These are phyloP conservation scores for Graphiopsis chlorocephala DNA, from an alignment of 2,329 filamentous ascomycete genomes.

Conservation along the genomic window DNA sequence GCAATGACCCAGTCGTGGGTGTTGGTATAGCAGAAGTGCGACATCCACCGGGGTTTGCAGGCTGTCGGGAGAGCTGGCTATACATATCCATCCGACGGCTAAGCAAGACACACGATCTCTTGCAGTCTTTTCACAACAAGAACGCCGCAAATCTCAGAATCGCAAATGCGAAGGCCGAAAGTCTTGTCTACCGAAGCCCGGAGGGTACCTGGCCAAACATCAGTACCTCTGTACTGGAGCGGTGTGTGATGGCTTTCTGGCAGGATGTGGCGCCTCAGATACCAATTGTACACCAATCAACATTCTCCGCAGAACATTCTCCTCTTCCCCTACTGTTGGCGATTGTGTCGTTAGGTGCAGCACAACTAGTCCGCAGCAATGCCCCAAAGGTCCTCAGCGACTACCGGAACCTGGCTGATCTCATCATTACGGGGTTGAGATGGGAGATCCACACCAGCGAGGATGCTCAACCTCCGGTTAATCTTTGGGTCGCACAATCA, in stretches of 20 bases:
- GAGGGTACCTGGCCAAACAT: not conserved
- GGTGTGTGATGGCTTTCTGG: conserved; percentile 89
- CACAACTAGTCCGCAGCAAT: not conserved
- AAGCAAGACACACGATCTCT: not conserved
- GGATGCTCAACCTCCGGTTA: conserved; percentile 83
- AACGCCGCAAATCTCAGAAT: not conserved
- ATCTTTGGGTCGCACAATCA: conserved; percentile 90
- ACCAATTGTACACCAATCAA: conserved; percentile 87
- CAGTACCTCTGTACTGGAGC: not conserved
- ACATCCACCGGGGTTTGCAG: not conserved
- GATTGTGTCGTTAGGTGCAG: conserved; percentile 60
- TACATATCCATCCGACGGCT: not conserved
- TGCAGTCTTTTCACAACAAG: not conserved
- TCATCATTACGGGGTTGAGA: conserved; percentile 81
- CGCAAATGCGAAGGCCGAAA: not conserved
- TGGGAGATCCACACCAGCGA: conserved; percentile 91
- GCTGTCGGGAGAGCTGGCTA: not conserved
- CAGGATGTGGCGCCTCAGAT: conserved; percentile 86
- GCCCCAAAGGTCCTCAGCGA: conserved; percentile 65
- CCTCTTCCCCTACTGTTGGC: conserved; percentile 76
- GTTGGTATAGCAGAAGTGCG: not conserved
- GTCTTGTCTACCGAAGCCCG: not conserved
- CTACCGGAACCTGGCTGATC: conserved; percentile 79
- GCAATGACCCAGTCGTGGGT: no score
- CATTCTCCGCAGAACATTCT: conserved; percentile 79